Conservation (phyloP, 441 rosid species). For the Gossypium lobatum region DNA sequence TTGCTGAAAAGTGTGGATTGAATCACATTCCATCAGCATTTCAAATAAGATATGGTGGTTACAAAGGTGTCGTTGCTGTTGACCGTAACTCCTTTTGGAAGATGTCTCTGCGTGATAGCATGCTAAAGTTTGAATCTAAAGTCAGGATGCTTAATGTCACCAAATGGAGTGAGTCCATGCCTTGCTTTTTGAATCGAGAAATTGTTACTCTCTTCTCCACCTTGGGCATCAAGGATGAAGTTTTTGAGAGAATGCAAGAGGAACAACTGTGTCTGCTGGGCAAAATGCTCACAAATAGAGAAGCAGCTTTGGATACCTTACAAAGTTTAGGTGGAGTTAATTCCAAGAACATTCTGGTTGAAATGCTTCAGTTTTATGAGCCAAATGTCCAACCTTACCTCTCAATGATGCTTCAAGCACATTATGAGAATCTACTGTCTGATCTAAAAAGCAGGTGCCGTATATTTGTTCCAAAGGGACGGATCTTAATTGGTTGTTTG, state of each 20-base stretch:
- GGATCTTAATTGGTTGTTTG: slow-evolving; percentile 79
- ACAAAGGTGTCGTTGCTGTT: slow-evolving; percentile 84
- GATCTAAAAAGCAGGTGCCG: slow-evolving; percentile 75
- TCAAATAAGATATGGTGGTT: slow-evolving; percentile 95
- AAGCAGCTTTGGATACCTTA: slow-evolving; percentile 61
- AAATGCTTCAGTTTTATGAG: slow-evolving; percentile 67
- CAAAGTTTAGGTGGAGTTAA: slow-evolving; percentile 52
- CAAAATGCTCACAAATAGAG: slow-evolving; percentile 53
- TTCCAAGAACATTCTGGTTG: slow-evolving; percentile 47
- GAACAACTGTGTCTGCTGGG: slow-evolving; percentile 54
- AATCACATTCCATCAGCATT: slow-evolving; percentile 78
- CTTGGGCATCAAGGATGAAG: slow-evolving; percentile 63
- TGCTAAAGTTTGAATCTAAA: slow-evolving; percentile 77
- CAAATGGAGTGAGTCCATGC: slow-evolving; percentile 70
- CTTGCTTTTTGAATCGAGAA: slow-evolving; percentile 88
- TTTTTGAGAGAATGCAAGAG: slow-evolving; percentile 54
- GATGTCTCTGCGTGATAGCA: slow-evolving; percentile 73
- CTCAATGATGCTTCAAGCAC: slow-evolving; percentile 79
- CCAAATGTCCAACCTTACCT: slow-evolving; percentile 78
- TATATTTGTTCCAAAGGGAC: slow-evolving; percentile 73
- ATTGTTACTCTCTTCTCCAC: slow-evolving; percentile 76
- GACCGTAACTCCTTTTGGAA: slow-evolving; percentile 71
- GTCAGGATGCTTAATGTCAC: slow-evolving; percentile 89
- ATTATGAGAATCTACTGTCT: slow-evolving; percentile 53
- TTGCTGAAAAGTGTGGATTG: slow-evolving; percentile 76